Evolutionary conservation across 768 basidiomycete species (phyloP).

Genomic region (Termitomyces sp.): DNA sequence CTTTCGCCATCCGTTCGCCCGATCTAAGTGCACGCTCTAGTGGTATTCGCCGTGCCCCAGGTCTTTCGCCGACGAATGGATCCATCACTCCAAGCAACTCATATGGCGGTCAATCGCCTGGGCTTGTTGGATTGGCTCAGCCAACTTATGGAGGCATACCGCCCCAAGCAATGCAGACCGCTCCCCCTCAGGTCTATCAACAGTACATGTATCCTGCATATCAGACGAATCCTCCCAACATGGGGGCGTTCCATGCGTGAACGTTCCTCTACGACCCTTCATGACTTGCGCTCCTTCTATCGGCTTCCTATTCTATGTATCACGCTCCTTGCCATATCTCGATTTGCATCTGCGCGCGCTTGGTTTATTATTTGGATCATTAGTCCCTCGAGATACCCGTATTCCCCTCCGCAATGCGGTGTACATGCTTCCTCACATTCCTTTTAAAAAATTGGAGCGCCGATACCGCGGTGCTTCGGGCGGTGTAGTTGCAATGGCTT

Average conservation of each 20-base stretch:
- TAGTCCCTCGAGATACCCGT: constrained; percentile 25
- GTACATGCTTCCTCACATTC: constrained; percentile 32
- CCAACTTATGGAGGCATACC: constrained; percentile 60
- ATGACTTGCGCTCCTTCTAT: constrained; percentile 38
- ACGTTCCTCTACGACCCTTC: constrained; percentile 35
- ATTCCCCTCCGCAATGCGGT: constrained; percentile 27
- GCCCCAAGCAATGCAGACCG: constrained; percentile 40
- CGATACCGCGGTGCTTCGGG: constrained; percentile 16
- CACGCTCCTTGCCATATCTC: constrained; percentile 28
- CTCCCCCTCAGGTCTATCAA: constrained; percentile 70
- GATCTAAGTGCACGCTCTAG: constrained; percentile 45
- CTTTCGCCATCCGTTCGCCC: constrained; percentile 44
- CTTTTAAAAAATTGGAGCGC: constrained; percentile 25
- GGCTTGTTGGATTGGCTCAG: constrained; percentile 63
- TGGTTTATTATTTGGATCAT: constrained; percentile 34
- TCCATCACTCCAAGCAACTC: constrained; percentile 33
- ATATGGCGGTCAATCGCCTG: constrained; percentile 63
- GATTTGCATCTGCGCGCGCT: constrained; percentile 29
- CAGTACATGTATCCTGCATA: constrained; percentile 85
- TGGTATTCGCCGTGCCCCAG: constrained; percentile 46
- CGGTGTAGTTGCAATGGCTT: constrained; percentile 36
- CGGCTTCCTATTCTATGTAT: constrained; percentile 29
- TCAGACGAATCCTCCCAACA: constrained; percentile 73
- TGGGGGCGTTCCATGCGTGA: constrained; percentile 75
- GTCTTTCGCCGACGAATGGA: constrained; percentile 43